Evolutionary conservation across 768 basidiomycete species (phyloP), one percentile per base, ranked within the genome.

Genomic region (Cystobasidium tubakii): DNA sequence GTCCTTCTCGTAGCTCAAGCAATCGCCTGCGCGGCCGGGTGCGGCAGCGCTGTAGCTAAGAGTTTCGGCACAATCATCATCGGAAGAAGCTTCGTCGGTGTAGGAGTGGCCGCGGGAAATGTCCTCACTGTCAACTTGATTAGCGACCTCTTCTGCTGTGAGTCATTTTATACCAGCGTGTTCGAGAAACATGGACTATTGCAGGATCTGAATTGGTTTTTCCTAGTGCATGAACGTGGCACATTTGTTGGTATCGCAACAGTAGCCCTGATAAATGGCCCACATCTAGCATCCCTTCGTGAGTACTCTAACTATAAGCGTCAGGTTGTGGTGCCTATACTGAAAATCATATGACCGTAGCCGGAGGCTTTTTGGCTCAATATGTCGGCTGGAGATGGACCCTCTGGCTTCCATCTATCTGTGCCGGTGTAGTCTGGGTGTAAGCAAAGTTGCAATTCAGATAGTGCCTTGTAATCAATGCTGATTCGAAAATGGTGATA

Each of bases 331-430:
- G 15, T 6, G 39, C 39, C 7, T 39, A 55, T 19, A 7, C 34
- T 39, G 57, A 62, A 6, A 39, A 15, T 62, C 10, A 21, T 12
- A 4, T 3, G 6, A 36, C 25, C 9, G 17, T n/a, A 65, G 63
- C 63, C 23, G 63, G 63, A 36, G 63, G 63, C 63, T 65, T 39
- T 42, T 31, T 65, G 25, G 63, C 63, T 12, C 63, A 65, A 29
- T 65, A 65, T 23, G 63, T 65, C 15, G 63, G 63, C 23, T 65
- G 63, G 63, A 39, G 63, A 39, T 65, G 63, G 63, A 65, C 63
- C 17, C 43, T 65, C 21, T 39, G 36, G 36, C 63, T 65, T 25
- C 63, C 63, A 2, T 39, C 63, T 17, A 65, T 65, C 63, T 39
- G 36, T 25, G 63, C 63, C 2, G 25, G 36, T 12, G 34, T 65